Percentiles rank a stretch among this genome's conserved stretches.
Evolutionary conservation across 805 yeast genomes (phyloP).

Genomic region (Hanseniaspora meyeri): DNA sequence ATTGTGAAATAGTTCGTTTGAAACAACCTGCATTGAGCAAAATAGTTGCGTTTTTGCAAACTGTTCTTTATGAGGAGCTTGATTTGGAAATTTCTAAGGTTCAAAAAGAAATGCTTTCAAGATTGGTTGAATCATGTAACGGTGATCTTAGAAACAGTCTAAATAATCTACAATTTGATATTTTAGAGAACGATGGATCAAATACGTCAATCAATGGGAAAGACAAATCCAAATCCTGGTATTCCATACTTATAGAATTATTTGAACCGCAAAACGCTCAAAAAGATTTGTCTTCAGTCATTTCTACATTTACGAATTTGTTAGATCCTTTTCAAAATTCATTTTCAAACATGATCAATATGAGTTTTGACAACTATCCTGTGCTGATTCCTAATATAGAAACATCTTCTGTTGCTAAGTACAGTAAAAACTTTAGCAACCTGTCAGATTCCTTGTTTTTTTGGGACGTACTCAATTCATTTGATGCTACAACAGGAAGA

Average conservation of each 20-base stretch:
- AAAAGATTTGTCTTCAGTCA: neutral
- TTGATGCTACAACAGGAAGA: neutral
- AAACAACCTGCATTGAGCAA: conserved; percentile 42
- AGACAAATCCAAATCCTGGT: conserved; percentile 17
- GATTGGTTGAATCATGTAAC: conserved; percentile 56
- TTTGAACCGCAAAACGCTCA: conserved; percentile 6
- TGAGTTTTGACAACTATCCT: conserved; percentile 8
- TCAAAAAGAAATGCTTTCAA: conserved; percentile 42
- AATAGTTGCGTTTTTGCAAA: conserved; percentile 36
- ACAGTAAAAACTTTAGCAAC: neutral
- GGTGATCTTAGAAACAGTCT: conserved; percentile 80
- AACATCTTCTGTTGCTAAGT: neutral
- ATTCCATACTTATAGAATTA: neutral
- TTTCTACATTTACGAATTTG: neutral
- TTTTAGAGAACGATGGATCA: conserved; percentile 12
- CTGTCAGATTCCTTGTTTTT: neutral
- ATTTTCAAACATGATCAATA: neutral
- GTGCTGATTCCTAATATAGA: neutral
- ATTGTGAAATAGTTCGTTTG: conserved; percentile 60
- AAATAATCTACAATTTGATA: conserved; percentile 62
- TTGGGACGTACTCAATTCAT: conserved; percentile 4
- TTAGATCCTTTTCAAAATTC: neutral
- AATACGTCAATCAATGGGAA: conserved; percentile 14
- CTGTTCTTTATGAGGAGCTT: conserved; percentile 48
- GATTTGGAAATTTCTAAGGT: conserved; percentile 19